phyloP scores from a whole-genome alignment of 805 yeast genomes.

The Candida morakotiae region DNA sequence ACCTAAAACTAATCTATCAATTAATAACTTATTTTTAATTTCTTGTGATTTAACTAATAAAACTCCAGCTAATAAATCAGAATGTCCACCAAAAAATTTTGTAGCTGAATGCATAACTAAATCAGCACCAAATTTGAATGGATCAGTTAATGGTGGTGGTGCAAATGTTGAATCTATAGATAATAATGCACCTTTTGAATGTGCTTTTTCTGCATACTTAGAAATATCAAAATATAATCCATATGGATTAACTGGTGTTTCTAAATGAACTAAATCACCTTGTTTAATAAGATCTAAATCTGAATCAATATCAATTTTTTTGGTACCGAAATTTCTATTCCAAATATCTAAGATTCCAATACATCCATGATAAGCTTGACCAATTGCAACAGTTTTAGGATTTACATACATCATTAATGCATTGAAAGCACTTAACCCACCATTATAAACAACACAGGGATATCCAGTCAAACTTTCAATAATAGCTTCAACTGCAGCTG shows the following conservation, averaged over 20 bases:
- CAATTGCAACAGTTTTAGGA: conserved; percentile 73
- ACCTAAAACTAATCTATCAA: conserved; percentile 71
- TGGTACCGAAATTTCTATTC: conserved; percentile 55
- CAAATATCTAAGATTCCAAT: conserved; percentile 65
- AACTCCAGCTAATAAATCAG: conserved; percentile 82
- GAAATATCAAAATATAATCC: conserved; percentile 64
- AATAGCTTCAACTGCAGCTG: conserved; percentile 61
- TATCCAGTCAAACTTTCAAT: conserved; percentile 58
- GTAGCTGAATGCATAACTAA: conserved; percentile 91
- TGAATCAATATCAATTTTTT: conserved; percentile 40
- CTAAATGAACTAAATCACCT: conserved; percentile 80
- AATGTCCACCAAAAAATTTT: conserved; percentile 93
- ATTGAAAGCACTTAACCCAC: conserved; percentile 78
- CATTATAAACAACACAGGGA: conserved; percentile 64
- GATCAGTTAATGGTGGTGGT: conserved; percentile 84
- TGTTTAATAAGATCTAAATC: conserved; percentile 41
- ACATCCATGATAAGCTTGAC: conserved; percentile 83
- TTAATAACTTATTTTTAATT: conserved; percentile 42
- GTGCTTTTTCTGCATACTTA: conserved; percentile 66
- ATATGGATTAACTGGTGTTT: conserved; percentile 85
- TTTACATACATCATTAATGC: conserved; percentile 67
- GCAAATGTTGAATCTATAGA: conserved; percentile 87
- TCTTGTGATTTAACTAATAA: conserved; percentile 58
- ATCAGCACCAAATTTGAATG: conserved; percentile 82
- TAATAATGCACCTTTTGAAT: conserved; percentile 67